Conservation (phyloP, 2,329 filamentous ascomycete species). For the Trichoderma oligosporum region DNA sequence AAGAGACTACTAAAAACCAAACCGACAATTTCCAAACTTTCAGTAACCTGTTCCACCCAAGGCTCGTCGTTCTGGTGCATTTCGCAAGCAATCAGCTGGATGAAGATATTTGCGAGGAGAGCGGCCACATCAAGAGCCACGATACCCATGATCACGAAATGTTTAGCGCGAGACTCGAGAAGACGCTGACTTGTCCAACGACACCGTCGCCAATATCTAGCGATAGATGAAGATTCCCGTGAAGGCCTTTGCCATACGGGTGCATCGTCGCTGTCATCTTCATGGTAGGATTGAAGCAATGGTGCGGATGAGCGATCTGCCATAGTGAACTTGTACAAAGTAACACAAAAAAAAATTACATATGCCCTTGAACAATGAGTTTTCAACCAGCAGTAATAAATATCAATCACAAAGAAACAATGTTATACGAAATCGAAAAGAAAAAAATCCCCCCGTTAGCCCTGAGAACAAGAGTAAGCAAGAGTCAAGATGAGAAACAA, state of each 20-base stretch:
- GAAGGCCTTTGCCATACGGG: neutral
- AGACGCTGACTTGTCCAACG: slow-evolving; percentile 22
- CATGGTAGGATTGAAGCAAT: slow-evolving; percentile 6
- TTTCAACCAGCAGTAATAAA: too few species aligned
- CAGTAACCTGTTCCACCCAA: slow-evolving; percentile 40
- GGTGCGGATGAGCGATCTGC: slow-evolving; percentile 13
- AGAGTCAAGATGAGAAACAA: neutral
- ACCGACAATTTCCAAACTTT: slow-evolving; percentile 48
- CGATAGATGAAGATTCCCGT: neutral
- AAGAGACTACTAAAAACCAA: slow-evolving; percentile 62
- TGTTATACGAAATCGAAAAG: neutral
- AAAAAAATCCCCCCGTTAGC: too few species aligned
- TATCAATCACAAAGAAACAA: neutral
- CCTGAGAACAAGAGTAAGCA: neutral
- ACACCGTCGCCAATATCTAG: neutral
- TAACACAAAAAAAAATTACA: too few species aligned
- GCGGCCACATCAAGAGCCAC: slow-evolving; percentile 45
- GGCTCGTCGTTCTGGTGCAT: slow-evolving; percentile 36
- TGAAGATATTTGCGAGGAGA: slow-evolving; percentile 46
- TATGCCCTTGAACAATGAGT: too few species aligned
- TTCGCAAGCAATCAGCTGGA: slow-evolving; percentile 48
- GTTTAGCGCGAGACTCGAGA: slow-evolving; percentile 40
- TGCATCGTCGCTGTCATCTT: slow-evolving; percentile 1
- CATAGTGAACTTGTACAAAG: neutral
- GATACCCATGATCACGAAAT: slow-evolving; percentile 43